A percentile compares a stretch with the other conserved stretches of the same genome.
Evolutionary conservation across 768 basidiomycete species (phyloP).

Genomic region (Tephrocybe sp.): DNA sequence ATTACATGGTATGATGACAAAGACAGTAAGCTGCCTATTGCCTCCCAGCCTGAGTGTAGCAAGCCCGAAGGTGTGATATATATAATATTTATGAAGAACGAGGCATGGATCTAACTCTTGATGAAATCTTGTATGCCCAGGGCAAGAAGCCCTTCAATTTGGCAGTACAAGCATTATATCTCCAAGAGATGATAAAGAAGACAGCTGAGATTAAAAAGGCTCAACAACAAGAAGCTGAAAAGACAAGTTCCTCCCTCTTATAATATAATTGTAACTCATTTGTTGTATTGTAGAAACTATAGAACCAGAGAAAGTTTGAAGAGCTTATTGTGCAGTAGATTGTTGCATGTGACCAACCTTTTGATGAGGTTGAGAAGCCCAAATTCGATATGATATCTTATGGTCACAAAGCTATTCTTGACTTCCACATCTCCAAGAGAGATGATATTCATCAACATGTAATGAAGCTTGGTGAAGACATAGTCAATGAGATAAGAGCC

Average conservation of each 20-base stretch:
- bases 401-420: background rate
- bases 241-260: background rate
- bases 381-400: slow-evolving; percentile 17
- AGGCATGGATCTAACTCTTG: background rate
- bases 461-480: slow-evolving; percentile 17
- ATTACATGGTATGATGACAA: background rate
- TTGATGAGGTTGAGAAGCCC: slow-evolving; percentile 9
- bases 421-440: background rate
- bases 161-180: slow-evolving; percentile 2
- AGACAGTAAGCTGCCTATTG: background rate
- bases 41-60: background rate
- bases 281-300: slow-evolving; percentile 10
- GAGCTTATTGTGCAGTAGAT: slow-evolving; percentile 10
- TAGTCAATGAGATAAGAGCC: slow-evolving; percentile 5
- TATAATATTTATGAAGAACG: slow-evolving; percentile 8
- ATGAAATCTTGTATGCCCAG: slow-evolving; percentile 8
- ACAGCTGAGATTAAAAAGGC: slow-evolving; percentile 15
- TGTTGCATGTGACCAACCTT: slow-evolving; percentile 8
- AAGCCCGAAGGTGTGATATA: background rate
- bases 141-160: slow-evolving; percentile 5
- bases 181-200: slow-evolving; percentile 11
- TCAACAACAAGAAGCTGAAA: slow-evolving; percentile 9
- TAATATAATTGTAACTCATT: background rate
- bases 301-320: slow-evolving; percentile 17
- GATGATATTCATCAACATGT: slow-evolving; percentile 7